Base-by-base conservation (phyloP, 768 basidiomycete species). In the Psilocybe tampanensis region DNA sequence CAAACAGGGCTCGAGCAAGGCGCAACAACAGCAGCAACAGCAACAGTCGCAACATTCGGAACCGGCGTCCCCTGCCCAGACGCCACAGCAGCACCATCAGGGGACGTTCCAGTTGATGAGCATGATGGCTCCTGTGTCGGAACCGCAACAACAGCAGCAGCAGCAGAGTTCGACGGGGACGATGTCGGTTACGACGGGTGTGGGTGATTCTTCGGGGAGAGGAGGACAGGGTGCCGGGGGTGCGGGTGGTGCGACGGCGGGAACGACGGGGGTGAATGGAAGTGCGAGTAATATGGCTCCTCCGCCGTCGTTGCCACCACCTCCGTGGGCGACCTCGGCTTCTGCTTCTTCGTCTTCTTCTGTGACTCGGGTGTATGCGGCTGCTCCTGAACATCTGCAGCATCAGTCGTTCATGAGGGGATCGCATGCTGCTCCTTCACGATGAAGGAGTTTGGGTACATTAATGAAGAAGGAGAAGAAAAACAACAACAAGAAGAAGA, bases 81-180 rank as follows among this genome's bases (percentile, higher is more conserved):
- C 56, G 60, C 49, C 69, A 66, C 67, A 66, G 18, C 74, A 73
- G 44, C 66, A 64, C 55, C 85, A 86, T 61, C 83, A 85, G 61
- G 73, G 84, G 0, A 82, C 85, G n/a, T 87, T 87, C 65, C 85
- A 86, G 65, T 73, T 86, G 36, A 66, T 76, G 22, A 64, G 70
- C 12, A 73, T 74, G 66, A 70, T 76, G 58, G 65, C 71, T 13
- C 67, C 71, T 8, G 59, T 58, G 26, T 49, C 62, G 41, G 58
- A n/a, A n/a, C n/a, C n/a, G n/a, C n/a, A n/a, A n/a, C n/a, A n/a
- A n/a, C n/a, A n/a, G 29, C 5, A 29, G 29, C 29, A 29, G 29
- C 29, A 62, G 41, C 53, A 57, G 36, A 55, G 48, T 43, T 36
- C 54, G 9, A 53, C 63, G n/a, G n/a, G n/a, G 44, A 52, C 63